phyloP scores from a whole-genome alignment of 2,329 filamentous ascomycete genomes.

The Hypoxylon sp. region DNA sequence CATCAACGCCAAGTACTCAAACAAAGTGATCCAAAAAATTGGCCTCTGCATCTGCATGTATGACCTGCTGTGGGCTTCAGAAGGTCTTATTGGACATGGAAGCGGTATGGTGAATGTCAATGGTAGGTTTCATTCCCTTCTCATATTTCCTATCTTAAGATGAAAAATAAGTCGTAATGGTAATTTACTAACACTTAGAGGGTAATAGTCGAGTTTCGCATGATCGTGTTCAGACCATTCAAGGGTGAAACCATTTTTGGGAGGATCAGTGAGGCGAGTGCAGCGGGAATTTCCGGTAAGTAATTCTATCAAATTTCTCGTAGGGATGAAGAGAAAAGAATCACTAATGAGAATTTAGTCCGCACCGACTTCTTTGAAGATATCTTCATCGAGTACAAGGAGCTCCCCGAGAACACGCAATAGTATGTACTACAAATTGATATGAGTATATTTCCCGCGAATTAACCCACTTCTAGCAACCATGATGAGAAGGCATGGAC shows the following conservation, averaged over 20 bases:
- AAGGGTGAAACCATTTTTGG: conserved; percentile 93
- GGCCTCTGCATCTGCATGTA: conserved; percentile 95
- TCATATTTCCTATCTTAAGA: background rate
- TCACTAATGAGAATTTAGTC: conserved; percentile 64
- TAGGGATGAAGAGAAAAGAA: background rate
- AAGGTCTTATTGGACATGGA: conserved; percentile 94
- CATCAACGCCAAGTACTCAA: conserved; percentile 96
- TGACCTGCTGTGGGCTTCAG: conserved; percentile 89
- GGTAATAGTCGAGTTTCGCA: conserved; percentile 84
- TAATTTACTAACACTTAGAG: conserved; percentile 9
- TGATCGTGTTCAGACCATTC: conserved; percentile 95
- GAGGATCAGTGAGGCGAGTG: conserved; percentile 81
- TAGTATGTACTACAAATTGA: conserved; percentile 71
- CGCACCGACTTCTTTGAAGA: conserved; percentile 95
- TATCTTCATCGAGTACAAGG: conserved; percentile 82
- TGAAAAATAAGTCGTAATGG: background rate
- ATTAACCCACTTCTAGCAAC: conserved; percentile 66
- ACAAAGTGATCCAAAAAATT: conserved; percentile 91
- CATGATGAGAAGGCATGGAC: conserved; percentile 85
- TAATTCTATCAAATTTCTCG: background rate
- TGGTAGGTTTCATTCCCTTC: conserved; percentile 64
- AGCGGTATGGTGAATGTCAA: conserved; percentile 95
- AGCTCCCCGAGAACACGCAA: conserved; percentile 80
- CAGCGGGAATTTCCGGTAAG: conserved; percentile 79
- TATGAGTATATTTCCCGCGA: conserved; percentile 44